Base-by-base conservation (phyloP, 2,329 filamentous ascomycete species). In the Pseudogymnoascus sp. region DNA sequence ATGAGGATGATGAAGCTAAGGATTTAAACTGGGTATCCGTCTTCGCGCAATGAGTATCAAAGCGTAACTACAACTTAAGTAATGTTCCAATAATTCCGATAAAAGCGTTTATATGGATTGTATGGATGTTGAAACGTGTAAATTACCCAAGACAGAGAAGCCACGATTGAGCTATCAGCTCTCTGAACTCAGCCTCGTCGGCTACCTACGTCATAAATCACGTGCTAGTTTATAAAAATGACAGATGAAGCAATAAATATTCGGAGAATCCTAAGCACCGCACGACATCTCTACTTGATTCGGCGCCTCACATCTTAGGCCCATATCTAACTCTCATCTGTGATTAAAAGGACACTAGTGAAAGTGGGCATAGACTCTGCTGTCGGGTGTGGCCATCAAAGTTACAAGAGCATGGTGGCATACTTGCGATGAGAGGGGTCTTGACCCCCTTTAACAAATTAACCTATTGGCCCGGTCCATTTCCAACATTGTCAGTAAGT, bases 81-180 rank as follows among this genome's bases (percentile, higher is more conserved):
- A 14, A 7, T 10, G 6, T 8, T 31, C 19, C 10, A 56, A 35
- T 21, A 33, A 33, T 56, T 56, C 8, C 33, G 14, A 16, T 13
- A 35, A 33, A 13, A 56, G 50, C 21, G 29, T 56, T 33, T 16
- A 56, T 29, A 56, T 35, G 29, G 29, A 53, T 33, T 56, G 33
- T 56, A 56, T 56, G 29, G 50, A 56, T 56, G 50, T 56, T 19
- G 29, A 56, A 35, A 56, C 29, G 29, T 33, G 50, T 56, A 35
- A 21, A n/a, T 33, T 35, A 56, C 29, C 47, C 11, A 56, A 56
- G 16, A 35, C 29, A 56, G 50, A 33, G 50, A 35, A 56, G 50
- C 50, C 50, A 56, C 50, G 50, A 35, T 35, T 56, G 50, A 56
- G 29, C 29, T 56, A 56, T 56, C 50, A 33, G 50, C n/a, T 56